Evolutionary conservation across 345 rosid genomes (phyloP), one percentile per base, ranked within the genome.

Genomic region (Eucalyptus caleyi): DNA sequence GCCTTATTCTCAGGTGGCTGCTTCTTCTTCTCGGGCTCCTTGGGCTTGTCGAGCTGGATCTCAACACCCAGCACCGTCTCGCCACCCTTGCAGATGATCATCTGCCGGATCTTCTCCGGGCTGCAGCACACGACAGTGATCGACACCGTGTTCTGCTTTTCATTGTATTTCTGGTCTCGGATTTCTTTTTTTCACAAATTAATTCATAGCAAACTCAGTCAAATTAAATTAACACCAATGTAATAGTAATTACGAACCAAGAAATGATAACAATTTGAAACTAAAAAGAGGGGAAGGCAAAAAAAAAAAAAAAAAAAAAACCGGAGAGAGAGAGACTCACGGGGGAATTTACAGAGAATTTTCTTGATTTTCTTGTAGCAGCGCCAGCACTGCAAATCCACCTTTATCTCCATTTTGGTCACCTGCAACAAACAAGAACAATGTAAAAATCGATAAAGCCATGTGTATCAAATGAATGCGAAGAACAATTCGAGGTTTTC

Each of bases 311-410:
- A n/a, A 54, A 11, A 59, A 6, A 69, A 53, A 80, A 50, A 40
- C 3, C 47, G 56, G 45, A 26, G 56, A 51, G 34, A 19, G 40
- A 30, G 62, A 65, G 44, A 94, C 98, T 96, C 93, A 97, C 98
- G 93, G 91, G 97, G 98, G 47, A 92, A 92, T 89, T 92, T 77
- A 87, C 96, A 95, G 21, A 97, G 97, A n/a, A 95, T 89, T 90
- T 93, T 95, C 94, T 95, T 97, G 86, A 97, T 96, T 91, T 97
- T 97, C 94, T 88, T 93, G 93, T 90, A 92, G 92, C 99, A 97
- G 87, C 93, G 93, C 27, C 53, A n/a, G 77, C 99, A 97, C 42
- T 92, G 93, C 45, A 97, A 97, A 69, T 69, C 44, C 44, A 69
- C 81, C 44, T 69, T 69, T 34, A 69, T 69, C 81, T 0, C 34